Conservation (phyloP, 1,284 basidiomycete species). For the Cutaneotrichosporon cutaneum region DNA sequence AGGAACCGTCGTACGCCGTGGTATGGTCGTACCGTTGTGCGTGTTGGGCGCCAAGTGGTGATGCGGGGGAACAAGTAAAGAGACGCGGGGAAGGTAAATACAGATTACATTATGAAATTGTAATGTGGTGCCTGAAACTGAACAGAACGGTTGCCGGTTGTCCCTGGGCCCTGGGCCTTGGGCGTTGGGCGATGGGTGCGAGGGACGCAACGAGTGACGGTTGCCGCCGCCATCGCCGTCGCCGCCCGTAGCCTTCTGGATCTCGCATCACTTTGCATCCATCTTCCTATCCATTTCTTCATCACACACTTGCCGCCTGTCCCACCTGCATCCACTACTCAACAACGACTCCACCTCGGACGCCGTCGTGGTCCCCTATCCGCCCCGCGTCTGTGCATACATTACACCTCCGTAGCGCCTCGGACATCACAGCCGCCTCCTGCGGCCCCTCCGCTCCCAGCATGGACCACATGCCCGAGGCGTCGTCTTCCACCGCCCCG, state of each 20-base stretch:
- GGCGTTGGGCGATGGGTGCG: no score
- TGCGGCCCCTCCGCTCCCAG: background rate
- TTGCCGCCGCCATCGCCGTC: background rate
- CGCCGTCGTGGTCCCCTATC: background rate
- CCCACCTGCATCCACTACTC: background rate
- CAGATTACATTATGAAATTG: background rate
- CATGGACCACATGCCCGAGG: constrained; percentile 38
- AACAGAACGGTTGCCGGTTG: no score
- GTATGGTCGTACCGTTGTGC: no score
- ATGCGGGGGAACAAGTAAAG: background rate
- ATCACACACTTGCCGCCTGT: background rate
- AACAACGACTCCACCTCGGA: background rate
- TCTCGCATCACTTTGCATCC: background rate
- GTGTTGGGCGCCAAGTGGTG: background rate
- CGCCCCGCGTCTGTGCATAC: background rate
- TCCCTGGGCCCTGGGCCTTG: no score
- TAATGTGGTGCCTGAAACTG: background rate
- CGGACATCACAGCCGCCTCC: background rate
- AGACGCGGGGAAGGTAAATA: background rate
- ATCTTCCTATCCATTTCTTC: background rate
- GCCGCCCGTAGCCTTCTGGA: background rate
- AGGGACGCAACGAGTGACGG: no score
- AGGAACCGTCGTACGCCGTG: no score
- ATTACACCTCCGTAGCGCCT: background rate
- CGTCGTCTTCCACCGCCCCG: constrained; percentile 34